phyloP scores from a whole-genome alignment of 108 stramenopile genomes.

The Fistulifera solaris region DNA sequence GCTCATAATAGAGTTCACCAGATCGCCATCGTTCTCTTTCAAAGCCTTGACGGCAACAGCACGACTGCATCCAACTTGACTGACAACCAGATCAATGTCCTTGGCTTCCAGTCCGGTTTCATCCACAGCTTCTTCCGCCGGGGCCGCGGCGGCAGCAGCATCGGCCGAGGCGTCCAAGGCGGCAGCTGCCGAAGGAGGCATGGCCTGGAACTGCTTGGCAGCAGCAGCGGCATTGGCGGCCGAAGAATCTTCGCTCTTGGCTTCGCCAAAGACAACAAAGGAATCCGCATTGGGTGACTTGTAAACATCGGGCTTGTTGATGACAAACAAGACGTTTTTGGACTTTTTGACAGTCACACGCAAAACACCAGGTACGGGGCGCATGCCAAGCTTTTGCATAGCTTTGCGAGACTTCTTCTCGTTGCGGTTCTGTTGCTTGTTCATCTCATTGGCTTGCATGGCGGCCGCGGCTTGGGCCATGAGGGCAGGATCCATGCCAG shows the following conservation, averaged over 20 bases:
- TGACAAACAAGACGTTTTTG: conserved; percentile 93
- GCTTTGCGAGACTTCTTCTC: conserved; percentile 99
- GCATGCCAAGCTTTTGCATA: conserved; percentile 96
- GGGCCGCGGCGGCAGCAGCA: conserved; percentile 18
- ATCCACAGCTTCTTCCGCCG: conserved; percentile 77
- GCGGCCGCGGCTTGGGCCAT: too few relatives aligned
- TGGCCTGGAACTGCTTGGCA: conserved; percentile 81
- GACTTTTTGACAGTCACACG: conserved; percentile 97
- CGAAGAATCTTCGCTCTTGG: conserved; percentile 92
- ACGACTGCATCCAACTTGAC: conserved; percentile 78
- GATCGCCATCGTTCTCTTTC: conserved; percentile 91
- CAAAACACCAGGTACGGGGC: conserved; percentile 85
- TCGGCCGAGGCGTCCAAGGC: conserved; percentile 21
- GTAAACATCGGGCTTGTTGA: conserved; percentile 94
- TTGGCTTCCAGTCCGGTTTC: conserved; percentile 91
- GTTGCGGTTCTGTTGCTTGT: conserved; percentile 81
- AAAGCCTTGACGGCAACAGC: conserved; percentile 90
- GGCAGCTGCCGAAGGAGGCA: conserved; percentile 36
- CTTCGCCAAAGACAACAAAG: conserved; percentile 98
- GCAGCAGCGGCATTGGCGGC: conserved; percentile 73
- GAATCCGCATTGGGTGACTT: conserved; percentile 89
- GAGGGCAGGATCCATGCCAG: too few relatives aligned
- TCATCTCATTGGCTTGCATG: too few relatives aligned
- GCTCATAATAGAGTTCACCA: conserved; percentile 98
- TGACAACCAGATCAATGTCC: conserved; percentile 96